Conservation (phyloP, 139 green algal genomes). For the Chlorella sp. region DNA sequence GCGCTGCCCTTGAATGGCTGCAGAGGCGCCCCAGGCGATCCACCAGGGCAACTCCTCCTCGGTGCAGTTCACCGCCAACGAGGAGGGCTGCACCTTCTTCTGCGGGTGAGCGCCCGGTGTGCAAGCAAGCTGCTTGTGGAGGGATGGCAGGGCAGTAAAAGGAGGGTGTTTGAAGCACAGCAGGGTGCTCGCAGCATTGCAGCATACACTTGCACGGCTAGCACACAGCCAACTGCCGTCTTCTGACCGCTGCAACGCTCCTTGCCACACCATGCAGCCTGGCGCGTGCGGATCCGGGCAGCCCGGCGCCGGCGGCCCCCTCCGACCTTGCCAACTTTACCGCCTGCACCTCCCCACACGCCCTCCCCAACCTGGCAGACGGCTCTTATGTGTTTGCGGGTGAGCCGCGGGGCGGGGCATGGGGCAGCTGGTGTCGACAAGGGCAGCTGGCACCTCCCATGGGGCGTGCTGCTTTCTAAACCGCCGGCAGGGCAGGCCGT, state of each 20-base stretch:
- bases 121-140: too few relatives aligned
- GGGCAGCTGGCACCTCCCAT: too few relatives aligned
- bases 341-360: conserved; percentile 31
- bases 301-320: background rate
- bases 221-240: too few relatives aligned
- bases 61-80: conserved; percentile 22
- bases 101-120: conserved; percentile 30
- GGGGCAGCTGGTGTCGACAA: too few relatives aligned
- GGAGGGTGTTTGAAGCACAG: background rate
- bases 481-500: too few relatives aligned
- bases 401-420: background rate
- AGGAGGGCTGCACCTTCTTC: conserved; percentile 33
- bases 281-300: background rate
- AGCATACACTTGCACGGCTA: too few relatives aligned
- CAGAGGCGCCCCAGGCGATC: conserved; percentile 13
- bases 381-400: conserved; percentile 39
- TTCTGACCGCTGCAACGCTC: too few relatives aligned
- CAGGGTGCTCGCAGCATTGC: background rate
- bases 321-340: background rate
- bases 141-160: background rate
- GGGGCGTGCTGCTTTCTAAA: too few relatives aligned
- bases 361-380: conserved; percentile 41
- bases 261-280: background rate
- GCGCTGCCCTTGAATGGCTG: background rate
- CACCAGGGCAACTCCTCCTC: background rate